Evolutionary conservation across 1,284 basidiomycete genomes (phyloP).

Genomic region (Ustilago crameri): DNA sequence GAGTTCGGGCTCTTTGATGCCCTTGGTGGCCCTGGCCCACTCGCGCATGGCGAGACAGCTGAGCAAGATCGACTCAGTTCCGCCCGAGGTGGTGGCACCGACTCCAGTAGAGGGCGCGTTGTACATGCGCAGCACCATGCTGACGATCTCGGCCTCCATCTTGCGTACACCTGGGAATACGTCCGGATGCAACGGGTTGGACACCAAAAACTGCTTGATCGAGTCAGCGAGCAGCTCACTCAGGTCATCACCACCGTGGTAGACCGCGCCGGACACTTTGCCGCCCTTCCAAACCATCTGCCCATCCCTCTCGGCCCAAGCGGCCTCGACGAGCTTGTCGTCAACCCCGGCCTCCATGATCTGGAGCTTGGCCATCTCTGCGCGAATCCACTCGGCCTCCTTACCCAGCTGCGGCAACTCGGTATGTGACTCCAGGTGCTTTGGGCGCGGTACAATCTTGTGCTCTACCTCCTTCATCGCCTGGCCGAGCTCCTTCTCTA

Average conservation of each 20-base stretch:
- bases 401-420: slow-evolving; percentile 58
- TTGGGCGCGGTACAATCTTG: slow-evolving; percentile 57
- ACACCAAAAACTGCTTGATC: slow-evolving; percentile 63
- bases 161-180: slow-evolving; percentile 93
- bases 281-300: slow-evolving; percentile 63
- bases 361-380: slow-evolving; percentile 56
- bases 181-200: slow-evolving; percentile 94
- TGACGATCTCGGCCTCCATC: slow-evolving; percentile 96
- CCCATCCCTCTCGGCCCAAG: slow-evolving; percentile 51
- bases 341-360: slow-evolving; percentile 54
- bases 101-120: slow-evolving; percentile 80
- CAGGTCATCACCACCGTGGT: slow-evolving; percentile 67
- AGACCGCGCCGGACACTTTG: slow-evolving; percentile 67
- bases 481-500: slow-evolving; percentile 58
- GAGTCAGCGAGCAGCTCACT: slow-evolving; percentile 56
- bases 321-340: slow-evolving; percentile 22
- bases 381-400: slow-evolving; percentile 55
- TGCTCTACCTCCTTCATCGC: slow-evolving; percentile 60
- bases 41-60: slow-evolving; percentile 92
- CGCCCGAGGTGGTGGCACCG: slow-evolving; percentile 92
- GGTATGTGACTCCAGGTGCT: slow-evolving; percentile 41
- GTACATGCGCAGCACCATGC: slow-evolving; percentile 86
- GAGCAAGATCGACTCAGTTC: slow-evolving; percentile 96
- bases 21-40: slow-evolving; percentile 86
- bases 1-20: slow-evolving; percentile 93